Percentiles rank a stretch among this genome's conserved stretches.
phyloP scores from a whole-genome alignment of 2,329 filamentous ascomycete species.

The Talaromyces sp. region DNA sequence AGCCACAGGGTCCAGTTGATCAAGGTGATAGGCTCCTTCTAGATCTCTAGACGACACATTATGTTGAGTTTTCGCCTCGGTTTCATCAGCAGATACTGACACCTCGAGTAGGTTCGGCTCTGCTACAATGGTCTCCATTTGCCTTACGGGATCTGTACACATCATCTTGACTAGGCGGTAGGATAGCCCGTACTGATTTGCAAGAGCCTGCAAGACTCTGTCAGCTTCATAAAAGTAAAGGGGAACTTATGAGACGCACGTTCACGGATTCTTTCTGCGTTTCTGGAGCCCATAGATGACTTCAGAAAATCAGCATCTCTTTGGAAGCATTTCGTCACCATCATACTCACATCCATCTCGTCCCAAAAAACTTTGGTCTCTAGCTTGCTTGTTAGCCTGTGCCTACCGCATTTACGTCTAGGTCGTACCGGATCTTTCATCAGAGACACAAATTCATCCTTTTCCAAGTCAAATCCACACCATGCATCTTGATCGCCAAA shows the following conservation, averaged over 20 bases:
- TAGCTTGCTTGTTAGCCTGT: conserved; percentile 23
- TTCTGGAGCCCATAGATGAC: conserved; percentile 68
- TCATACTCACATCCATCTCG: conserved; percentile 68
- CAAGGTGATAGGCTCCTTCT: conserved; percentile 30
- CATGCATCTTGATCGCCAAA: conserved; percentile 43
- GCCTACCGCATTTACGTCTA: neutral
- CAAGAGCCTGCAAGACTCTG: conserved; percentile 43
- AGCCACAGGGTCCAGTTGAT: conserved; percentile 23
- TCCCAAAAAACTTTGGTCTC: conserved; percentile 49
- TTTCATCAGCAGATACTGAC: neutral
- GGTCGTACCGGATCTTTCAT: conserved; percentile 32
- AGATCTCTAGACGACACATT: conserved; percentile 26
- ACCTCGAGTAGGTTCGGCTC: conserved; percentile 18
- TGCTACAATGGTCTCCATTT: conserved; percentile 15
- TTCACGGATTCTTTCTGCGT: conserved; percentile 56
- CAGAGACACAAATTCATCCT: conserved; percentile 33
- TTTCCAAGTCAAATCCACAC: conserved; percentile 37
- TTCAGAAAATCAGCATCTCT: conserved; percentile 28
- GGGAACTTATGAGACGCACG: conserved; percentile 23
- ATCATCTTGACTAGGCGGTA: conserved; percentile 63
- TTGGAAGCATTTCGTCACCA: neutral
- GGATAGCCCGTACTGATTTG: conserved; percentile 64
- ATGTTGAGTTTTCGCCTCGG: neutral
- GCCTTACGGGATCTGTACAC: conserved; percentile 51
- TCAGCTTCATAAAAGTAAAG: neutral